Evolutionary conservation across 768 basidiomycete genomes (phyloP).

Genomic region (Chalciporus chontae): DNA sequence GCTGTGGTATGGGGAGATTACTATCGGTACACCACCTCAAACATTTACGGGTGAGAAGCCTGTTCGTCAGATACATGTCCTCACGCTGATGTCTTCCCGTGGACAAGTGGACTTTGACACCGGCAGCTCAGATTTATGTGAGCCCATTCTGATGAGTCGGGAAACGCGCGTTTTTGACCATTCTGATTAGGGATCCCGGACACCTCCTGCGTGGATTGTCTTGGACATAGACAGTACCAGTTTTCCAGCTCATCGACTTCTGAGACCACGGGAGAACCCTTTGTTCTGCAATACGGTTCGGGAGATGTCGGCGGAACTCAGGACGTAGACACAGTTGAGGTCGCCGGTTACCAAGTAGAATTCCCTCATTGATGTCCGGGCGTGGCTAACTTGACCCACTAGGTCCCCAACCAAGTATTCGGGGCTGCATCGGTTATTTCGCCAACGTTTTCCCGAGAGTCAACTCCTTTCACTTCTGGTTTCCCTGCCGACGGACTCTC

Average conservation of each 20-base stretch:
- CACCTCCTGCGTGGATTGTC: conserved; percentile 24
- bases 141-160: neutral
- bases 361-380: neutral
- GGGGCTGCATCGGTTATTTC: conserved; percentile 35
- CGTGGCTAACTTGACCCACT: neutral
- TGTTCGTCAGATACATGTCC: neutral
- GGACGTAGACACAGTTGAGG: conserved; percentile 35
- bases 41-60: conserved; percentile 33
- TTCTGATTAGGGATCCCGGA: conserved; percentile 32
- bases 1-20: conserved; percentile 40
- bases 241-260: conserved; percentile 25
- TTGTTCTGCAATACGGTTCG: conserved; percentile 37
- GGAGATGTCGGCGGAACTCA: conserved; percentile 30
- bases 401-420: conserved; percentile 35
- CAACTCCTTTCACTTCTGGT: conserved; percentile 5
- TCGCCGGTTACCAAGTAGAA: conserved; percentile 32
- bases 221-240: conserved; percentile 27
- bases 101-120: conserved; percentile 46
- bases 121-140: conserved; percentile 44
- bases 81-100: neutral
- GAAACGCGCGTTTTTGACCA: neutral
- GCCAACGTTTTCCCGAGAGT: conserved; percentile 16
- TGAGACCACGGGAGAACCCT: conserved; percentile 7
- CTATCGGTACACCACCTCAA: conserved; percentile 44
- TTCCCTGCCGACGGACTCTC: conserved; percentile 36